Conservation (phyloP, 371 early-diverging fungal species). For the Rhizopus arrhizus region DNA sequence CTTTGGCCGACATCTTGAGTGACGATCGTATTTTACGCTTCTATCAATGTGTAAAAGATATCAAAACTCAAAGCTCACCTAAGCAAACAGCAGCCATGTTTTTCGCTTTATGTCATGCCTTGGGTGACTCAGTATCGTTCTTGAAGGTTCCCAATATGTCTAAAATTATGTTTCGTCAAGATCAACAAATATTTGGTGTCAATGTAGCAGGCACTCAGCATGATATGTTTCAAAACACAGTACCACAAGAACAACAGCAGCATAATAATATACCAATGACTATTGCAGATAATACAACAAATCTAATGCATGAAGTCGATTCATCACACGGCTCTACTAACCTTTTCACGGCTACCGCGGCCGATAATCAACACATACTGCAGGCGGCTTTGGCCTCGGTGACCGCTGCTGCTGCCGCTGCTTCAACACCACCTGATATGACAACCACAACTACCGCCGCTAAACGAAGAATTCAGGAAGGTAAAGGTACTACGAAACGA, state of each 20-base stretch:
- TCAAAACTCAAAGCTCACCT: conserved; percentile 47
- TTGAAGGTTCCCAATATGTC: conserved; percentile 51
- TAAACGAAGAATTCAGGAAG: conserved; percentile 24
- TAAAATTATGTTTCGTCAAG: conserved; percentile 56
- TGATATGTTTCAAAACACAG: conserved; percentile 24
- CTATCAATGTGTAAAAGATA: conserved; percentile 57
- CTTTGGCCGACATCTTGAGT: conserved; percentile 49
- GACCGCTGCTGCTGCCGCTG: conserved; percentile 13
- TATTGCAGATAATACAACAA: conserved; percentile 7
- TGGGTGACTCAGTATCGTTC: conserved; percentile 47
- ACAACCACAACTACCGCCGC: conserved; percentile 6
- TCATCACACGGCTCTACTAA: conserved; percentile 23
- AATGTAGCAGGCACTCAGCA: conserved; percentile 50
- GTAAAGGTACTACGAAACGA: conserved; percentile 28
- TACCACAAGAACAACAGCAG: conserved; percentile 1
- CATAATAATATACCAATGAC: conserved; percentile 10
- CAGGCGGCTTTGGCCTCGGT: conserved; percentile 54
- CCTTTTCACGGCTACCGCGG: conserved; percentile 28
- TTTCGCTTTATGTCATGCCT: conserved; percentile 53
- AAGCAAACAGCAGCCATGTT: conserved; percentile 53
- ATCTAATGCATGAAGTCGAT: conserved; percentile 24
- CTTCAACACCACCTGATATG: conserved; percentile 4
- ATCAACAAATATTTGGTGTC: conserved; percentile 49
- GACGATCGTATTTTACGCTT: conserved; percentile 51
- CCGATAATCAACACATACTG: conserved; percentile 41